Conservation (phyloP, 352 stramenopile genomes). For the Elongisporangium prolatum region DNA sequence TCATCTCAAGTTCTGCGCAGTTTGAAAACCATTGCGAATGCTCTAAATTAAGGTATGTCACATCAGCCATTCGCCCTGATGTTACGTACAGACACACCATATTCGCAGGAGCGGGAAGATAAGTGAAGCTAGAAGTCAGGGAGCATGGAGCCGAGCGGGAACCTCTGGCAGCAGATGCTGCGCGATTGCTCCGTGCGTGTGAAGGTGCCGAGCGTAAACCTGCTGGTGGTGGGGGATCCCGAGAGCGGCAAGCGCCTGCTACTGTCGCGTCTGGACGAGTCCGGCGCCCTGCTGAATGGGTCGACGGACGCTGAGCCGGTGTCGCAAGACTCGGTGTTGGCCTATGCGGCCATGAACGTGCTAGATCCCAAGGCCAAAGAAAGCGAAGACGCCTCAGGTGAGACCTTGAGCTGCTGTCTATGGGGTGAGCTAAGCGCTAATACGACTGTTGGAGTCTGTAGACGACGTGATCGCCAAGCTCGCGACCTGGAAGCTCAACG, state of each 20-base stretch:
- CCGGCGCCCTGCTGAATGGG: slow-evolving; percentile 4
- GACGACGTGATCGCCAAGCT: slow-evolving; percentile 78
- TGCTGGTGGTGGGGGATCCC: slow-evolving; percentile 67
- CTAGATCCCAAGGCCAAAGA: slow-evolving; percentile 61
- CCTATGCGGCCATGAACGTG: slow-evolving; percentile 61
- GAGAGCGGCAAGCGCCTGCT: slow-evolving; percentile 74
- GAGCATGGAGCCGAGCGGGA: slow-evolving; percentile 14
- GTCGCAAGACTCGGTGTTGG: slow-evolving; percentile 41
- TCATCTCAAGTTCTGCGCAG: background rate
- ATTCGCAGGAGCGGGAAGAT: background rate
- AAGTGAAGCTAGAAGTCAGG: background rate
- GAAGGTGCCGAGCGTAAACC: slow-evolving; percentile 57
- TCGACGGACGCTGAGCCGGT: slow-evolving; percentile 18
- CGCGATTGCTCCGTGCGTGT: slow-evolving; percentile 74
- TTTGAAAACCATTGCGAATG: background rate
- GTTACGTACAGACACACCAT: background rate
- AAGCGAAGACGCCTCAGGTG: slow-evolving; percentile 38
- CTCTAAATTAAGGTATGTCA: too few relatives aligned
- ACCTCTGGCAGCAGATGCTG: slow-evolving; percentile 84
- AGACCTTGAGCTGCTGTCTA: background rate
- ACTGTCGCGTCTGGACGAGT: slow-evolving; percentile 53
- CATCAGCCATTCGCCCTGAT: too few relatives aligned
- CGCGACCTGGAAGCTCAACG: slow-evolving; percentile 74
- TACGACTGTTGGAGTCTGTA: background rate
- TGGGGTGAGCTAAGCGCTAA: background rate